Evolutionary conservation across 2,329 filamentous ascomycete genomes (phyloP), one percentile per base, ranked within the genome.

Genomic region (Colletotrichum sp.): DNA sequence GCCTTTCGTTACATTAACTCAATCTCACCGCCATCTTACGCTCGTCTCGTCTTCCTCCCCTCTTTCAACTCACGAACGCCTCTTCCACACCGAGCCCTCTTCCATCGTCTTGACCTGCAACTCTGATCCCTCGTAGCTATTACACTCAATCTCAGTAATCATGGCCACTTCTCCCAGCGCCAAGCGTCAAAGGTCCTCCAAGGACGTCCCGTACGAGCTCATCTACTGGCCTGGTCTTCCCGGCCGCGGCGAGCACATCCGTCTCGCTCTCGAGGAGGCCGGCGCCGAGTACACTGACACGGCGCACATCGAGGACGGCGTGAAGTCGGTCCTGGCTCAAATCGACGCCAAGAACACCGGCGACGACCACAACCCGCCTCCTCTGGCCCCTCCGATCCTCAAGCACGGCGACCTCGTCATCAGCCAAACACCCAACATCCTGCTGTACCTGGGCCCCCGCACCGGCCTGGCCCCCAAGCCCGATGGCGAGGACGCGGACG

Each of bases 161-260:
- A 76, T 76, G 74, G 57, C 64, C 21, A 67, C 57, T 14, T 76
- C 80, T 32, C 77, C 79, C 5, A 78, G 78, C 9, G 57, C 79
- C 10, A 84, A 83, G 72, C 80, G 81, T n/a, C 67, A 79, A 68
- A 84, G 81, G 34, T 80, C 81, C 18, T 77, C 83, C 79, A 87
- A 89, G 76, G 86, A 88, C 64, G 82, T 85, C 70, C 85, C 88
- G 1, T 94, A 93, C 82, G 87, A 93, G 78, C 89, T 95, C 73
- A 87, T 95, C 81, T 96, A 96, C 89, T 95, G 93, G 90, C 93
- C 93, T 21, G 84, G 83, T 21, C 85, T 95, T 30, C 95, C 95
- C 39, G 95, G 95, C 55, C 93, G 95, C 65, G 95, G 92, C 77
- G 95, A 96, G 82, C 91, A 92, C 82, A 86, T 96, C 81, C 94